These are phyloP conservation scores for Calycina herbarum DNA, from an alignment of 2,329 filamentous ascomycete species.

Conservation along the genomic window DNA sequence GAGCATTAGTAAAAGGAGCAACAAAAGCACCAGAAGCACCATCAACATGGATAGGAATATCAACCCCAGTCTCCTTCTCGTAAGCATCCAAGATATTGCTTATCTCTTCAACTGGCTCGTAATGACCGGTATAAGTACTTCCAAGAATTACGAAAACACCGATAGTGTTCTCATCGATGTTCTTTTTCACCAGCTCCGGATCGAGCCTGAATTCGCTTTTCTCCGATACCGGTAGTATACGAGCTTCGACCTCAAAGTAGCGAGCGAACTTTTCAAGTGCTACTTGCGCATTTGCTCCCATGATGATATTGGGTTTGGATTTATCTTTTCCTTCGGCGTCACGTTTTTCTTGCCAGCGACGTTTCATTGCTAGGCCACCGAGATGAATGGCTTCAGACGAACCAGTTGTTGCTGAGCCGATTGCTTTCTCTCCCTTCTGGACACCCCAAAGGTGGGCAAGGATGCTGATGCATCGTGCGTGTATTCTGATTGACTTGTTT, in stretches of 20 bases:
- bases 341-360: conserved; percentile 68
- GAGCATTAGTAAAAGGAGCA: conserved; percentile 58
- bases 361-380: conserved; percentile 71
- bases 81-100: conserved; percentile 64
- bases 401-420: conserved; percentile 70
- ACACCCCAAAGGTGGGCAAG: conserved; percentile 66
- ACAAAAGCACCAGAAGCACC: conserved; percentile 62
- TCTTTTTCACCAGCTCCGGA: conserved; percentile 61
- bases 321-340: conserved; percentile 61
- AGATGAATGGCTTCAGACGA: conserved; percentile 72
- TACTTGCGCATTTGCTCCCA: conserved; percentile 73
- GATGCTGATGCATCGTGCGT: conserved; percentile 68
- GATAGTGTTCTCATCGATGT: conserved; percentile 75
- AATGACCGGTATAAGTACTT: conserved; percentile 73
- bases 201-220: conserved; percentile 63
- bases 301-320: conserved; percentile 68
- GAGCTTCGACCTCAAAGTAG: conserved; percentile 72
- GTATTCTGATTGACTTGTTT: conserved; percentile 44
- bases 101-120: conserved; percentile 69
- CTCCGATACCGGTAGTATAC: conserved; percentile 61
- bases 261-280: conserved; percentile 71
- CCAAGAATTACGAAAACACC: conserved; percentile 74
- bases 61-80: conserved; percentile 58
- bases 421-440: conserved; percentile 60
- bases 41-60: conserved; percentile 69